Percentiles rank a stretch among this genome's conserved stretches.
Evolutionary conservation across 441 rosid species (phyloP).

Genomic region (Macaranga tanarius): DNA sequence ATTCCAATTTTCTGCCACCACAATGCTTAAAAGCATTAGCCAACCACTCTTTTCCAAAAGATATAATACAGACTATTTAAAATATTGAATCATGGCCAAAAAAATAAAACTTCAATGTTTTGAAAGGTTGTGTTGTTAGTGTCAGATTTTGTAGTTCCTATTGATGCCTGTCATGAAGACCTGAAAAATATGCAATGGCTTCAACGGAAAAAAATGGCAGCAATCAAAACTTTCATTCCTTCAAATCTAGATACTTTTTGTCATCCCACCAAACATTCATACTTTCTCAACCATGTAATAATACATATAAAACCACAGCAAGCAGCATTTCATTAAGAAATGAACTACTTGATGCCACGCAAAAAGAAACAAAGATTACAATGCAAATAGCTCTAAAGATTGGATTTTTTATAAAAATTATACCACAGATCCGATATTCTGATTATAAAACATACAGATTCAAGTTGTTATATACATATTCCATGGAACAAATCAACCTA

Average conservation of each 20-base stretch:
- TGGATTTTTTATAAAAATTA: background rate
- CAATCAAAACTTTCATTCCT: background rate
- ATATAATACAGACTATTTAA: conserved; percentile 44
- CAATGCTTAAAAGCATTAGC: conserved; percentile 53
- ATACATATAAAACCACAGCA: background rate
- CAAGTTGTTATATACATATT: background rate
- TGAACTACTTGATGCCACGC: background rate
- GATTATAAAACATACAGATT: background rate
- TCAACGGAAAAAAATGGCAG: conserved; percentile 19
- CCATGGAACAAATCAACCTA: background rate
- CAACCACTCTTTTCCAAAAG: conserved; percentile 72
- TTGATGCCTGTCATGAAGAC: conserved; percentile 55
- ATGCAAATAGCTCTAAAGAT: background rate
- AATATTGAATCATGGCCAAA: conserved; percentile 57
- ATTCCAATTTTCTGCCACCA: conserved; percentile 49
- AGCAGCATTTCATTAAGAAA: background rate
- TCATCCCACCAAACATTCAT: background rate
- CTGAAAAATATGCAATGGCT: conserved; percentile 41
- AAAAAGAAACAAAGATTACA: too few species aligned
- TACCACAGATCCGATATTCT: conserved; percentile 4
- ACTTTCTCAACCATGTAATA: background rate
- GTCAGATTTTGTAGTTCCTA: conserved; percentile 72
- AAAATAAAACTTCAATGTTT: conserved; percentile 65
- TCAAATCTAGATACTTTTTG: background rate
- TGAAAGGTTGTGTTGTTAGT: conserved; percentile 67